These are phyloP conservation scores for Lenwebbia sp. DNA, from an alignment of 345 rosid genomes.

Conservation along the genomic window DNA sequence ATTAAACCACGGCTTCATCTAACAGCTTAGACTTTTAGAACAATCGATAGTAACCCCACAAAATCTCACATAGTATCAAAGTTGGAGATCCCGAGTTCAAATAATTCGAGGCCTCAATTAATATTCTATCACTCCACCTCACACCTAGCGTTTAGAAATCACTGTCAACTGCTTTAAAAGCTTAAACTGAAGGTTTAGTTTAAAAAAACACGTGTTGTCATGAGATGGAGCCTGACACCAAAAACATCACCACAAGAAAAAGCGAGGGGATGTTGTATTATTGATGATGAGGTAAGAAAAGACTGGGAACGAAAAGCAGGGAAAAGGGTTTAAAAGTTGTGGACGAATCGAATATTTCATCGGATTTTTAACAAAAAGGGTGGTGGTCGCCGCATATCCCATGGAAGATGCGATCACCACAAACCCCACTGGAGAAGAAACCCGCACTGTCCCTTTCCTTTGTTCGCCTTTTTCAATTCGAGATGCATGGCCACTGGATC, in stretches of 20 bases:
- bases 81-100: no score
- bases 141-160: no score
- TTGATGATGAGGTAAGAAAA: background rate
- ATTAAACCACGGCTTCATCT: no score
- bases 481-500: background rate
- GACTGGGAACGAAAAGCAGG: background rate
- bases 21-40: no score
- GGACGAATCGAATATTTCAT: background rate
- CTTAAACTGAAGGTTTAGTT: no score
- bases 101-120: no score
- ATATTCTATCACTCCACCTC: no score
- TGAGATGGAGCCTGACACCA: background rate
- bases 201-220: background rate
- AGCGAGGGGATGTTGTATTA: background rate
- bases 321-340: background rate
- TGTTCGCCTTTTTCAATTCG: background rate
- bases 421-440: background rate
- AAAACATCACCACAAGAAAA: background rate
- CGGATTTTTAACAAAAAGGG: background rate
- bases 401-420: constrained; percentile 4
- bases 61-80: no score
- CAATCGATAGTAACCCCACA: no score
- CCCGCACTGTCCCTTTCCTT: background rate
- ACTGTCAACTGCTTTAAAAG: no score
- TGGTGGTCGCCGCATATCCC: constrained; percentile 9